phyloP scores from a whole-genome alignment of 805 yeast species.

The Wickerhamiella spandovensis region DNA sequence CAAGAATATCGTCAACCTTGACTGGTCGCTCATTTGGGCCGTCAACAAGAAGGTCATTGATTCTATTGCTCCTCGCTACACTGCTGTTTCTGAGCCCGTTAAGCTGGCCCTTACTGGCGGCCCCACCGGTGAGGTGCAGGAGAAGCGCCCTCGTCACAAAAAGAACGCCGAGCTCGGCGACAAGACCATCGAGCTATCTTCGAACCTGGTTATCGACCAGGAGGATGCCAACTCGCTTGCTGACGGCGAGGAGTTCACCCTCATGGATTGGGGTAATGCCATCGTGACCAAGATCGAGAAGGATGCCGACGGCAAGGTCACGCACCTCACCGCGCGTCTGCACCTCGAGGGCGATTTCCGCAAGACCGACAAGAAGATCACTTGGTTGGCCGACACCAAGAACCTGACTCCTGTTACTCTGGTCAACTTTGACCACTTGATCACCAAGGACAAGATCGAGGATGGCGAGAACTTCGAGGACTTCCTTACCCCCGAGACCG shows the following conservation, averaged over 20 bases:
- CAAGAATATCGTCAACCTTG: conserved; percentile 88
- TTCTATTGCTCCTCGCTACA: conserved; percentile 92
- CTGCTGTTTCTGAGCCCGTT: conserved; percentile 64
- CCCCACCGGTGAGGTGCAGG: conserved; percentile 47
- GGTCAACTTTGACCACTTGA: conserved; percentile 86
- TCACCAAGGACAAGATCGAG: conserved; percentile 87
- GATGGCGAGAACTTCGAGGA: conserved; percentile 91
- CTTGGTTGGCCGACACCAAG: conserved; percentile 81
- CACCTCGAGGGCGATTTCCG: conserved; percentile 94
- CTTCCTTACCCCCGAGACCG: conserved; percentile 76
- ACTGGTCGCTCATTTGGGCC: conserved; percentile 97
- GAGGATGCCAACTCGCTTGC: conserved; percentile 64
- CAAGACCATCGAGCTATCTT: conserved; percentile 59
- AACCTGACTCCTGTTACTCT: conserved; percentile 64
- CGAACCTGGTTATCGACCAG: conserved; percentile 65
- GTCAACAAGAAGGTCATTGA: conserved; percentile 93
- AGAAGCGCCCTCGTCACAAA: conserved; percentile 84
- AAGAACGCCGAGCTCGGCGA: conserved; percentile 84
- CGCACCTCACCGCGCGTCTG: conserved; percentile 58
- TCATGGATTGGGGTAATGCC: conserved; percentile 98
- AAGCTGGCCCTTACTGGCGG: conserved; percentile 50
- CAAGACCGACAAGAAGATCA: conserved; percentile 85
- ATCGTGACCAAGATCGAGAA: conserved; percentile 58
- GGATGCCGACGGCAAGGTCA: conserved; percentile 42
- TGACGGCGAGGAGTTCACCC: conserved; percentile 86